Percentiles rank a stretch among this genome's conserved stretches.
These are phyloP conservation scores for Sporothrix euskadiensis DNA, from an alignment of 2,329 filamentous ascomycete species.

Conservation along the genomic window DNA sequence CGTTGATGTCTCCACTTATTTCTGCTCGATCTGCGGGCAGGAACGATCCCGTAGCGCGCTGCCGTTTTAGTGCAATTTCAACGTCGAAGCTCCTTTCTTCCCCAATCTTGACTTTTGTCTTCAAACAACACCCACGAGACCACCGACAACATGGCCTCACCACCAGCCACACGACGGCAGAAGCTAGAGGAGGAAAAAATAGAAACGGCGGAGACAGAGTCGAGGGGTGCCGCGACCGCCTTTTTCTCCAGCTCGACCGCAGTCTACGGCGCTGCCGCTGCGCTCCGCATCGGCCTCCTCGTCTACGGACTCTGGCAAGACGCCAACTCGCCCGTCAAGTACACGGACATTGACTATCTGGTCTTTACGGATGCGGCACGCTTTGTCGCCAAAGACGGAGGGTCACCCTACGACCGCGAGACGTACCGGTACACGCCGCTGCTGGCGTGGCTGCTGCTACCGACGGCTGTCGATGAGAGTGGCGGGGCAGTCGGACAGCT, in stretches of 20 bases:
- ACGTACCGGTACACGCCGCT: slow-evolving; percentile 97
- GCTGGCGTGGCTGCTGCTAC: slow-evolving; percentile 85
- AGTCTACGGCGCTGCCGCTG: slow-evolving; percentile 58
- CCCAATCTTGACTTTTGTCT: background rate
- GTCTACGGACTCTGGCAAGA: slow-evolving; percentile 93
- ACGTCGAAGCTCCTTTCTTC: background rate
- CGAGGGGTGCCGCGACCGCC: slow-evolving; percentile 26
- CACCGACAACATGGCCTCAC: slow-evolving; percentile 7
- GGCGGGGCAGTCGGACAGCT: slow-evolving; percentile 35
- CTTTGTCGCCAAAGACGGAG: slow-evolving; percentile 59
- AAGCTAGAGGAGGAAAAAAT: background rate
- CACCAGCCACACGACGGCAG: slow-evolving; percentile 15
- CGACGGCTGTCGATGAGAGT: slow-evolving; percentile 62
- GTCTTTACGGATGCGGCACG: slow-evolving; percentile 96
- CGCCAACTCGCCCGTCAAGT: slow-evolving; percentile 86
- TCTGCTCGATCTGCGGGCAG: background rate
- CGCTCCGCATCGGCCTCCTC: slow-evolving; percentile 72
- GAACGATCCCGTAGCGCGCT: background rate
- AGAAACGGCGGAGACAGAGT: background rate
- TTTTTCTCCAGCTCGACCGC: slow-evolving; percentile 46
- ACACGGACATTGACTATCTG: slow-evolving; percentile 98
- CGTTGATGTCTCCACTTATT: background rate
- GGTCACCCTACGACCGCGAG: slow-evolving; percentile 76
- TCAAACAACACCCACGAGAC: background rate
- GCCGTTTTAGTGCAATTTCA: slow-evolving; percentile 7